Evolutionary conservation across 257 asterid species (phyloP).

Genomic region (Ophiorrhiza pumila): DNA sequence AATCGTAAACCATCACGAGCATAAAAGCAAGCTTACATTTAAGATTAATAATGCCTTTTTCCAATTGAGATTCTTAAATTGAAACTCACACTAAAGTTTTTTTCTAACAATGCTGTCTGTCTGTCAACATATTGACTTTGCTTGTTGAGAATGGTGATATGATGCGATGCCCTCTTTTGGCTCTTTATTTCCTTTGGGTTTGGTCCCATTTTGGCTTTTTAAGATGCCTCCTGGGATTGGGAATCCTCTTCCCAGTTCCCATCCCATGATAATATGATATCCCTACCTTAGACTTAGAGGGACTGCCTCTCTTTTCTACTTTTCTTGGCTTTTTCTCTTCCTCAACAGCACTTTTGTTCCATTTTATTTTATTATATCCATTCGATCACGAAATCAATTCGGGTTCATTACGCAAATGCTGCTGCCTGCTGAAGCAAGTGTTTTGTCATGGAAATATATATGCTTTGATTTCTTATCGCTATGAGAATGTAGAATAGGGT

Average conservation of each 20-base stretch:
- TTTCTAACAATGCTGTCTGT: slow-evolving; percentile 9
- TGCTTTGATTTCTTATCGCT: background rate
- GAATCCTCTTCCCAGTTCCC: background rate
- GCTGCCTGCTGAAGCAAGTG: background rate
- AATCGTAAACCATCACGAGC: background rate
- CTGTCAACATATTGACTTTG: slow-evolving; percentile 28
- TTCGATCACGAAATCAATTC: background rate
- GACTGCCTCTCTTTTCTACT: background rate
- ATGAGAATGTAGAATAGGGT: no score
- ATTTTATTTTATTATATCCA: background rate
- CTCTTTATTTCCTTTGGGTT: background rate
- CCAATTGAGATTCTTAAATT: slow-evolving; percentile 25
- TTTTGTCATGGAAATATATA: background rate
- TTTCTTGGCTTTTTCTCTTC: background rate
- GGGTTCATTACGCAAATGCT: no score
- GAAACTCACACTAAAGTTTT: slow-evolving; percentile 18
- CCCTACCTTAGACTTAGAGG: background rate
- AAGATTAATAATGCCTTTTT: background rate
- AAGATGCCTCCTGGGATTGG: background rate
- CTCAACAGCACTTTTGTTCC: background rate
- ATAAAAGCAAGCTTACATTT: background rate
- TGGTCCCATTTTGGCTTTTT: slow-evolving; percentile 13
- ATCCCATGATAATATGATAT: no score
- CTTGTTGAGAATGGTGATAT: slow-evolving; percentile 23
- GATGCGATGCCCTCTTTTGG: slow-evolving; percentile 20